These are phyloP conservation scores for Aspergillus ostianus DNA, from an alignment of 495 filamentous ascomycete genomes.

Conservation along the genomic window DNA sequence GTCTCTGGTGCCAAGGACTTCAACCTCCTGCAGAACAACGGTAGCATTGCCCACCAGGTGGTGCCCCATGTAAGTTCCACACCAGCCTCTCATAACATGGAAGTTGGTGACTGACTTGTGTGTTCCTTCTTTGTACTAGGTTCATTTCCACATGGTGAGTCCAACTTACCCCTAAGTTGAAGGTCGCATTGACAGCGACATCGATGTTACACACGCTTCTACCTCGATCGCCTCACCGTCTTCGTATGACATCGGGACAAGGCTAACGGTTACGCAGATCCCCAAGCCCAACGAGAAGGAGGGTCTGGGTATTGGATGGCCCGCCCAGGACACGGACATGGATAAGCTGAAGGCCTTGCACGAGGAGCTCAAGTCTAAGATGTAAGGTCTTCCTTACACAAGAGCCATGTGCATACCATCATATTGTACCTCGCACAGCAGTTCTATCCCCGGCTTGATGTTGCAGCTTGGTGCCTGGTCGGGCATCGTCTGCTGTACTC, in stretches of 20 bases:
- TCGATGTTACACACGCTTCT: background rate
- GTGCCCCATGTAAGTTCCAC: conserved; percentile 73
- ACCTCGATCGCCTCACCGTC: background rate
- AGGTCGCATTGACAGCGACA: background rate
- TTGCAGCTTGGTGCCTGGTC: background rate
- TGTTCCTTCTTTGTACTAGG: conserved; percentile 39
- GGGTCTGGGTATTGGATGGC: conserved; percentile 81
- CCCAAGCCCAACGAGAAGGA: conserved; percentile 88
- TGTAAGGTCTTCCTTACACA: conserved; percentile 50
- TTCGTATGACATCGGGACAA: background rate
- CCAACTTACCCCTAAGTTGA: background rate
- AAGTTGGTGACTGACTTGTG: background rate
- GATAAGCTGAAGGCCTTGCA: conserved; percentile 74
- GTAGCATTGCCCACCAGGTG: conserved; percentile 84
- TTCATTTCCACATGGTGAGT: conserved; percentile 90
- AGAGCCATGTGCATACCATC: background rate
- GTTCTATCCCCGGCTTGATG: background rate
- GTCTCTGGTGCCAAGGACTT: conserved; percentile 76
- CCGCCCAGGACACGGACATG: conserved; percentile 73
- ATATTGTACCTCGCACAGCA: background rate
- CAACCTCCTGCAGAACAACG: conserved; percentile 98
- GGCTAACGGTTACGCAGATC: conserved; percentile 56
- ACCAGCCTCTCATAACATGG: background rate
- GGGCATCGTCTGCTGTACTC: background rate
- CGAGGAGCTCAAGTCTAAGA: conserved; percentile 85